Evolutionary conservation across 768 basidiomycete genomes (phyloP), one percentile per base, ranked within the genome.

Genomic region (Lactifluus piperatus): DNA sequence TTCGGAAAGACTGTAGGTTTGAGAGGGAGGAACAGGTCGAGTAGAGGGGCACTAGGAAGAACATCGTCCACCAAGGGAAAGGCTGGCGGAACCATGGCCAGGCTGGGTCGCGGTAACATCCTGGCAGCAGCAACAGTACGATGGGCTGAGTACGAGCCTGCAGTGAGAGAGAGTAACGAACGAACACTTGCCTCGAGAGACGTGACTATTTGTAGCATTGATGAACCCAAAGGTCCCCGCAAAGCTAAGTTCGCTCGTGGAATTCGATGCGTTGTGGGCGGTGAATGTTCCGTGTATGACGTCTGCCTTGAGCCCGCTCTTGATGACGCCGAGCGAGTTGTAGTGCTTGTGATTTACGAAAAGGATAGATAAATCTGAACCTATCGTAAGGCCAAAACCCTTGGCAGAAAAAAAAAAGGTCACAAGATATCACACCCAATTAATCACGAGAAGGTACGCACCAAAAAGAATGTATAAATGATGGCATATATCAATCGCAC

Each of bases 301-400:
- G 34, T 68, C 62, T 7, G 67, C 62, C 51, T 57, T 66, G 34
- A 51, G 36, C 30, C 71, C 68, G 10, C 65, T 69, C 24, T 69
- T 68, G n/a, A 65, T 68, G 49, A 68, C 66, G 16, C 69, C 64
- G 55, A 74, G 67, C 36, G 70, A 66, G 36, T 68, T 67, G 13
- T 77, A 73, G 36, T 85, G 85, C 49, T 73, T 75, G 16, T 75
- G 77, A 68, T 89, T 84, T 45, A 91, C 74, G 3, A 88, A 76
- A 44, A 90, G 77, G 45, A 61, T 61, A 70, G 85, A 90, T 53
- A 91, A 73, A 66, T 92, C 91, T 5, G 87, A 90, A 39, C 90
- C 90, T 59, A 91, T 86, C 22, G 86, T 86, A 56, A 92, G 72
- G 47, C 90, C 88, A 68, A 91, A 92, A 8, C 91, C 90, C 88